phyloP scores from a whole-genome alignment of 768 basidiomycete species.

The Cystofilobasidium macerans region DNA sequence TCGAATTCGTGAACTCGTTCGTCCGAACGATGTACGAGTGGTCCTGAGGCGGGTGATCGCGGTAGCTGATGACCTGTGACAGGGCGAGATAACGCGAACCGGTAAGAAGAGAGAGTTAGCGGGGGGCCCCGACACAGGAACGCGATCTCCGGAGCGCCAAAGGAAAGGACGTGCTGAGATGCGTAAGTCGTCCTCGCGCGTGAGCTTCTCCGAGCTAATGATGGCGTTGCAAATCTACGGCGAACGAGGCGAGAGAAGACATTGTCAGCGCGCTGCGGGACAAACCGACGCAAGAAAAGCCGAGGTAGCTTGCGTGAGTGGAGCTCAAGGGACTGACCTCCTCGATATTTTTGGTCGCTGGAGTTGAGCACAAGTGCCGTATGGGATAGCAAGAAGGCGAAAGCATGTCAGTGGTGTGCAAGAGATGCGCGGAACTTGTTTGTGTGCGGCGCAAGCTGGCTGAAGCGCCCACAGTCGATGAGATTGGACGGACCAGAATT shows the following conservation, averaged over 20 bases:
- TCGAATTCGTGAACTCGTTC: not conserved
- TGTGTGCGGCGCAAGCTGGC: not conserved
- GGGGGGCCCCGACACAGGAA: too few species aligned
- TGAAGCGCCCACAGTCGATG: slow-evolving; percentile 12
- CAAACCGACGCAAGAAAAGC: too few species aligned
- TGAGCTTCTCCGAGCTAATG: slow-evolving; percentile 20
- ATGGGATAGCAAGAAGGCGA: not conserved
- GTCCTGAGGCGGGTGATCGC: slow-evolving; percentile 27
- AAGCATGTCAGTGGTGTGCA: not conserved
- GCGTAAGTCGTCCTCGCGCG: slow-evolving; percentile 14
- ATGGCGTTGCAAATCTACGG: slow-evolving; percentile 22
- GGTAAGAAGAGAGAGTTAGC: too few species aligned
- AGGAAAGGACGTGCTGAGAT: slow-evolving; percentile 9
- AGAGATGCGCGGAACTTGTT: not conserved
- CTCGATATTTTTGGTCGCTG: slow-evolving; percentile 27
- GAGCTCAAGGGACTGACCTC: too few species aligned
- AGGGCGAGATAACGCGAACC: too few species aligned
- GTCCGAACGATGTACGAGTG: slow-evolving; percentile 7
- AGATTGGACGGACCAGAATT: not conserved
- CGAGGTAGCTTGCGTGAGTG: too few species aligned
- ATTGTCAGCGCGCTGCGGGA: too few species aligned
- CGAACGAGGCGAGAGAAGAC: too few species aligned
- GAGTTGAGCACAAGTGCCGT: not conserved
- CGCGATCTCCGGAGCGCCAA: not conserved
- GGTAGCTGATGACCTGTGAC: slow-evolving; percentile 16